Conservation (phyloP, 495 filamentous ascomycete species). For the Penicillium herquei region DNA sequence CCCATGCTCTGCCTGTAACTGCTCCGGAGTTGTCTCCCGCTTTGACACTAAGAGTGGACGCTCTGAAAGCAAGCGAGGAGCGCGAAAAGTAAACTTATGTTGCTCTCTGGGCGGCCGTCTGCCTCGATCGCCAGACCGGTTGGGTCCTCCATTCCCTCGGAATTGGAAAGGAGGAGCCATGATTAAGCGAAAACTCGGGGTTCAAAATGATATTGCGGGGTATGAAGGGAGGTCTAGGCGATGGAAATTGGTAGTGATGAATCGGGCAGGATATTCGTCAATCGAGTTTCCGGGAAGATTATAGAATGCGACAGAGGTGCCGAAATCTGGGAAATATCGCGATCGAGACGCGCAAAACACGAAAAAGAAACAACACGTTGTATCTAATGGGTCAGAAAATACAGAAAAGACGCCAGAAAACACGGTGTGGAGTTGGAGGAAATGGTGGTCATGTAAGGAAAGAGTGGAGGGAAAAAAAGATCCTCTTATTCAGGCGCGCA, state of each 20-base stretch:
- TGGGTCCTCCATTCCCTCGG: constrained; percentile 25
- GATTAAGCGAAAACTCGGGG: neutral
- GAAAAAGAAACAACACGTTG: too few species aligned
- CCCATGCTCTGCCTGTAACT: constrained; percentile 27
- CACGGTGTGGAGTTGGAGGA: too few species aligned
- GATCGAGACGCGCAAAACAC: too few species aligned
- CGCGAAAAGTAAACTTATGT: constrained; percentile 48
- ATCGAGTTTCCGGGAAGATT: neutral
- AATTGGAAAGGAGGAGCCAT: constrained; percentile 40
- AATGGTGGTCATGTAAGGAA: too few species aligned
- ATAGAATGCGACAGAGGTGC: neutral
- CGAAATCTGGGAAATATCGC: too few species aligned
- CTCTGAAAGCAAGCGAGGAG: constrained; percentile 38
- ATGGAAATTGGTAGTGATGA: neutral
- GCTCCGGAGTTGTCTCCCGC: constrained; percentile 39
- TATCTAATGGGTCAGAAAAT: too few species aligned
- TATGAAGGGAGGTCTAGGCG: neutral
- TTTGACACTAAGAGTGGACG: constrained; percentile 43
- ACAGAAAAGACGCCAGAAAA: too few species aligned
- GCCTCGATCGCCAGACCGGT: neutral
- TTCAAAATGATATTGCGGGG: neutral
- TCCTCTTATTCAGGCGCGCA: too few species aligned
- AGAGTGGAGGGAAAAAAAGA: too few species aligned
- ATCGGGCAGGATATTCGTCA: neutral
- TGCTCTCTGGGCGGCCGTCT: constrained; percentile 14